phyloP scores from a whole-genome alignment of 352 stramenopile genomes.

The Phytophthora quininea region DNA sequence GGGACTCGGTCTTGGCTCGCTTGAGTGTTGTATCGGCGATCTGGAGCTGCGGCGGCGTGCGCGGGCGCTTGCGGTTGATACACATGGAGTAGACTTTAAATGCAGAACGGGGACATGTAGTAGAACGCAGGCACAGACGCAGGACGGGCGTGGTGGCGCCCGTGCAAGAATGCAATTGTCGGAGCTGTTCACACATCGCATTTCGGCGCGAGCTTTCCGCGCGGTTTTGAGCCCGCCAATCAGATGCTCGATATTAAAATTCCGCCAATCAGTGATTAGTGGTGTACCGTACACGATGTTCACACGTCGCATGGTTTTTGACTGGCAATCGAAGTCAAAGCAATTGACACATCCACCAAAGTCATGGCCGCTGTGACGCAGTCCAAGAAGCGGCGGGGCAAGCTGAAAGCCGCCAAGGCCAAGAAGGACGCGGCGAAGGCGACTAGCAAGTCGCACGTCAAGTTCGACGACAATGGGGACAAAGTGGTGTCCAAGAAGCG shows the following conservation, averaged over 20 bases:
- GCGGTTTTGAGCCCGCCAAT: conserved; percentile 43
- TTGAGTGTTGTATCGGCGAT: conserved; percentile 18
- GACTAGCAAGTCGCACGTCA: conserved; percentile 55
- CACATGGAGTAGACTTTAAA: conserved; percentile 25
- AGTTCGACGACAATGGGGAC: conserved; percentile 72
- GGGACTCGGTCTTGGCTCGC: conserved; percentile 31
- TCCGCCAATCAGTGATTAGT: conserved; percentile 44
- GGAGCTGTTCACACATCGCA: conserved; percentile 19
- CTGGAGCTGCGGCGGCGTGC: conserved; percentile 21
- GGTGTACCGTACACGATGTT: conserved; percentile 6
- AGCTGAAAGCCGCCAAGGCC: conserved; percentile 49
- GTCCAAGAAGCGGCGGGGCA: conserved; percentile 84
- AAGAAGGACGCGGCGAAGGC: conserved; percentile 24
- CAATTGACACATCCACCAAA: not conserved
- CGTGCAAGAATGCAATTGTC: conserved; percentile 44
- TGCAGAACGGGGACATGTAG: conserved; percentile 12
- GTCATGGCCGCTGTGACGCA: conserved; percentile 59
- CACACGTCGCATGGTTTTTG: conserved; percentile 36
- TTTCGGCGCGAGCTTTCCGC: conserved; percentile 36
- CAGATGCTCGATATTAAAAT: conserved; percentile 16
- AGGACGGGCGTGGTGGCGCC: not conserved
- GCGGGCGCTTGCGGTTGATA: conserved; percentile 32
- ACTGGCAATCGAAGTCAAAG: conserved; percentile 15
- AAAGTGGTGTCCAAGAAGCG: conserved; percentile 58
- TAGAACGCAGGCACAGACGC: not conserved